Percentiles rank a stretch among this genome's conserved stretches.
phyloP scores from a whole-genome alignment of 805 yeast genomes.

The Aciculoconidium aculeatum region DNA sequence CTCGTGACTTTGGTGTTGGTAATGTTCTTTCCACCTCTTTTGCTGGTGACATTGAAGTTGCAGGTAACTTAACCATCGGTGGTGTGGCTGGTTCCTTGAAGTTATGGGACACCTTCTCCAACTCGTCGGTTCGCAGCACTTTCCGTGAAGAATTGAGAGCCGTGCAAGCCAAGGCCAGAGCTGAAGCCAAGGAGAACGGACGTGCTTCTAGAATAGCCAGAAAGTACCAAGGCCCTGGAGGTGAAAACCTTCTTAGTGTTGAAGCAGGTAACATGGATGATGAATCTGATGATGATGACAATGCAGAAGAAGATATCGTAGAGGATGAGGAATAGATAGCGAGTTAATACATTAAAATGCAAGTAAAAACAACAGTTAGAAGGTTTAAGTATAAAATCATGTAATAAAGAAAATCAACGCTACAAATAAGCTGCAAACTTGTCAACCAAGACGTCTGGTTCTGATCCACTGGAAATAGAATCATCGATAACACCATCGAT shows the following conservation, averaged over 20 bases:
- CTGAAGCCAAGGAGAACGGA: slow-evolving; percentile 49
- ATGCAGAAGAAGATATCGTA: slow-evolving; percentile 33
- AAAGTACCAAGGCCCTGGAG: slow-evolving; percentile 49
- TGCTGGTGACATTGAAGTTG: slow-evolving; percentile 81
- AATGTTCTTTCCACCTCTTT: slow-evolving; percentile 78
- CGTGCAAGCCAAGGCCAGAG: slow-evolving; percentile 53
- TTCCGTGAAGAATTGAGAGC: slow-evolving; percentile 54
- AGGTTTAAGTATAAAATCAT: too few species aligned
- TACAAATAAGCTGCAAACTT: slow-evolving; percentile 26
- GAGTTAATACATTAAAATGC: too few species aligned
- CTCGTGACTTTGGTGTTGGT: slow-evolving; percentile 92
- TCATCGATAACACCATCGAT: slow-evolving; percentile 61
- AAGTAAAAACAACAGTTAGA: too few species aligned
- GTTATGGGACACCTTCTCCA: slow-evolving; percentile 89
- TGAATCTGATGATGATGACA: slow-evolving; percentile 55
- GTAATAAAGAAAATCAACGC: too few species aligned
- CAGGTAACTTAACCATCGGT: slow-evolving; percentile 80
- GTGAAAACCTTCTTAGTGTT: slow-evolving; percentile 55
- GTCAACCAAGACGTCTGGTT: slow-evolving; percentile 39
- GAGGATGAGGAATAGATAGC: too few species aligned
- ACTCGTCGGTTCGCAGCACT: slow-evolving; percentile 66
- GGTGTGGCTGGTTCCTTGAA: slow-evolving; percentile 82
- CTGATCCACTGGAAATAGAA: slow-evolving; percentile 57
- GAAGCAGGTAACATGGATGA: slow-evolving; percentile 54
- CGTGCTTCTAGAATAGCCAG: slow-evolving; percentile 70